Evolutionary conservation across 2,329 filamentous ascomycete genomes (phyloP), one percentile per base, ranked within the genome.

Genomic region (Hypoxylon sp.): DNA sequence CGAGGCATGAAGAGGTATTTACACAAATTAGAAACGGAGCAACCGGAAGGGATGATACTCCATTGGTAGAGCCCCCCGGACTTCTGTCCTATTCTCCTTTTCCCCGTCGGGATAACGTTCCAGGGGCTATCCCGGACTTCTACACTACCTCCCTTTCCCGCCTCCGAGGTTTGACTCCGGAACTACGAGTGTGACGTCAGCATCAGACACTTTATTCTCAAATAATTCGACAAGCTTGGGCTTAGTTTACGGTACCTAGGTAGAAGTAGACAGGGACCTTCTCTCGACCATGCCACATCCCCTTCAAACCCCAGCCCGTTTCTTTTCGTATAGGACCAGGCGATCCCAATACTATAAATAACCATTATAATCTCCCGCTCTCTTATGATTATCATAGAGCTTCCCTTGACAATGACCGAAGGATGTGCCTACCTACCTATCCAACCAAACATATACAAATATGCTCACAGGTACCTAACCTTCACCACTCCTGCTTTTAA

Each of bases 291-390:
- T n/a, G 6, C 33, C 10, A 22, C 47, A 17, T 33, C 29, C n/a
- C 22, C 35, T 29, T 31, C n/a, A 17, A 29, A 47, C n/a, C 14
- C 17, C 6, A 33, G 26, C 2, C 39, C 47, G n/a, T 29, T 19
- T 14, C 24, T 24, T 35, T 44, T 26, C 31, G 5, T 50, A 24
- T 42, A 53, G 61, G 59, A 55, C 14, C 17, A 42, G n/a, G 35
- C 22, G 44, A 29, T 51, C 35, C 37, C 29, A 26, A 35, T 42
- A 24, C 17, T 35, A 62, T 3, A 53, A 33, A 39, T 44, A 63
- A 54, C 53, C 55, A 65, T 69, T 69, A 65, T 17, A 47, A 65
- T 65, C 58, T 39, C 33, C 53, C 14, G 31, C 59, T 55, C 63
- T 59, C 53, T 33, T 24, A 6, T 5, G 55, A 46, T 8, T 11